A percentile compares a stretch with the other conserved stretches of the same genome.
phyloP scores from a whole-genome alignment of 768 basidiomycete species.

The Suillus luteus region DNA sequence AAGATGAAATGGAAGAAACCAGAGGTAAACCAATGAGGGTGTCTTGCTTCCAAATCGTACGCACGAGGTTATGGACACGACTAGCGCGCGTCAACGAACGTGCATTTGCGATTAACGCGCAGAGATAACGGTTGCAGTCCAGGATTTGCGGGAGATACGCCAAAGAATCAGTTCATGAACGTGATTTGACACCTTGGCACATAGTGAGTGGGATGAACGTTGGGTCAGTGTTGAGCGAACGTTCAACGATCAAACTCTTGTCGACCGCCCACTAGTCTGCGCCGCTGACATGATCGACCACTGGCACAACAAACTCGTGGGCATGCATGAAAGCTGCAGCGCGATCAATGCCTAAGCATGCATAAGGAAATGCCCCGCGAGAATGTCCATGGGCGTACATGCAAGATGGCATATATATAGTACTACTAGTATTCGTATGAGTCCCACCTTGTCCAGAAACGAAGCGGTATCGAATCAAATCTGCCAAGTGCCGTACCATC shows the following conservation, averaged over 20 bases:
- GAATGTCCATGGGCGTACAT: not conserved
- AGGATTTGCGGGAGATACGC: not conserved
- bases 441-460: not conserved
- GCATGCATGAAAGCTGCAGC: not conserved
- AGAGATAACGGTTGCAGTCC: not conserved
- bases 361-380: not conserved
- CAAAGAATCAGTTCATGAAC: not conserved
- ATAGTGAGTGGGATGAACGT: not conserved
- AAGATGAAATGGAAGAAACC: not conserved
- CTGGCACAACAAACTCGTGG: not conserved
- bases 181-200: not conserved
- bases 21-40: not conserved
- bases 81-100: constrained; percentile 6
- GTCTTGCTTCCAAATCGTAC: not conserved
- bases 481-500: not conserved
- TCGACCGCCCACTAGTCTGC: not conserved
- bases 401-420: not conserved
- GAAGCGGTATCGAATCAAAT: not conserved
- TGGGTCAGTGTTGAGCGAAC: not conserved
- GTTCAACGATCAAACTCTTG: not conserved
- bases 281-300: not conserved
- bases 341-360: not conserved
- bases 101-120: constrained; percentile 6
- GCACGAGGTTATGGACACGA: constrained; percentile 12
- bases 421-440: not conserved